These are phyloP conservation scores for Ramichloridium luteum DNA, from an alignment of 2,329 filamentous ascomycete genomes.

Conservation along the genomic window DNA sequence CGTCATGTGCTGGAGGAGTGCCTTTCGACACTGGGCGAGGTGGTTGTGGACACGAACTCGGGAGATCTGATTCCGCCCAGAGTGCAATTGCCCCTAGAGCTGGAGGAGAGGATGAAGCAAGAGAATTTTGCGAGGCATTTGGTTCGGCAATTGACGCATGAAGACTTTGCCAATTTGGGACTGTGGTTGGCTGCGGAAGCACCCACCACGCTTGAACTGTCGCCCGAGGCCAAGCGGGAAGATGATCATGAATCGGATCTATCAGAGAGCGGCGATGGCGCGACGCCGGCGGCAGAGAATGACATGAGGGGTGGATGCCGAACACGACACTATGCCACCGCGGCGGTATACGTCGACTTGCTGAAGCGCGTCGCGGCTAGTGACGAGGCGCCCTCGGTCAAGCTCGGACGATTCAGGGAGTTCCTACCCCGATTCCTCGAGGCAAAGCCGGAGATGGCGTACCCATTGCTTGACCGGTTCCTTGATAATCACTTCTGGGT, in stretches of 20 bases:
- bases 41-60: constrained; percentile 6
- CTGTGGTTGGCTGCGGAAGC: constrained; percentile 11
- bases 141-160: constrained; percentile 16
- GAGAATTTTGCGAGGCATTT: constrained; percentile 11
- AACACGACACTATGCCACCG: too few species aligned
- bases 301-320: too few species aligned
- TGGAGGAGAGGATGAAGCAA: constrained; percentile 6
- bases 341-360: too few species aligned
- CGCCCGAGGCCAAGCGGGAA: too few species aligned
- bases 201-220: too few species aligned
- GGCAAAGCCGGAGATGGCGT: not conserved
- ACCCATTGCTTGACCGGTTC: not conserved
- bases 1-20: constrained; percentile 7
- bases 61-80: constrained; percentile 9
- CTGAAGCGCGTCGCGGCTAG: constrained; percentile 1
- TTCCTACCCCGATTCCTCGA: not conserved
- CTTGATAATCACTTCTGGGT: not conserved
- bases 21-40: too few species aligned
- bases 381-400: not conserved
- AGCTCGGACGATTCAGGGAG: not conserved
- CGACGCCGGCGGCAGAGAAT: too few species aligned
- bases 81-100: constrained; percentile 6
- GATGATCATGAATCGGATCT: too few species aligned
- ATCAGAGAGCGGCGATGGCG: too few species aligned
- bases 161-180: constrained; percentile 12